Base-by-base conservation (phyloP, 169 alveolate genomes). In the Plasmodium cynomolgi region DNA sequence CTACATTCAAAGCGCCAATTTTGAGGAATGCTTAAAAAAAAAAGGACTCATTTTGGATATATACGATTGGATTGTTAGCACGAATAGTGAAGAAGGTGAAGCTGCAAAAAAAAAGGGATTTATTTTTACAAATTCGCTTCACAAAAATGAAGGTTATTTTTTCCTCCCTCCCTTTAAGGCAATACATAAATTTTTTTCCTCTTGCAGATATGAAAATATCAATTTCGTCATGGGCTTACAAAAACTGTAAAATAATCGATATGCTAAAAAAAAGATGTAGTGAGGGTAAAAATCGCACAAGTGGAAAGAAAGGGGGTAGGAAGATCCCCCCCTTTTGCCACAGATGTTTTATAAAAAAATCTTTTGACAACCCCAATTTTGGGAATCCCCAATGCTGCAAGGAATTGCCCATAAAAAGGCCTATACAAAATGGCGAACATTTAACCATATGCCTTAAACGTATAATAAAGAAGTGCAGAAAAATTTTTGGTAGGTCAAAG, bases 1-100 rank as follows among this genome's bases (percentile, higher is more conserved):
- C 71, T 20, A 75, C 54, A 56, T 23, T 34, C 17, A 86, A 7
- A 56, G 44, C 31, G 62, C 58, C 33, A 68, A 15, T 17, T 20
- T 41, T 7, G 92, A 84, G 34, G 92, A 84, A 6, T 84, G 74
- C 20, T 72, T 54, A 79, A 72, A 29, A 41, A 75, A 86, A 31
- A 75, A 77, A 50, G 93, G 93, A 6, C 62, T 86, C 79, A 86
- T 86, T 71, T 75, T 75, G 31, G 93, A 86, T 71, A 86, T 86
- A 77, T 86, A 86, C 29, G 86, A 86, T 86, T 71, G 81, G 56
- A 77, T 86, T 50, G 83, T 75, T 15, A 41, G n/a, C 26, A 75
- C 41, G 73, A 54, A 58, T 3, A 71, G 47, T 54, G 47, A 86
- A 77, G 31, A 68, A 26, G 77, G 37, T 68, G 37, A 68, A 68